These are phyloP conservation scores for Plasmodium vinckei DNA, from an alignment of 169 alveolate genomes.

Conservation along the genomic window DNA sequence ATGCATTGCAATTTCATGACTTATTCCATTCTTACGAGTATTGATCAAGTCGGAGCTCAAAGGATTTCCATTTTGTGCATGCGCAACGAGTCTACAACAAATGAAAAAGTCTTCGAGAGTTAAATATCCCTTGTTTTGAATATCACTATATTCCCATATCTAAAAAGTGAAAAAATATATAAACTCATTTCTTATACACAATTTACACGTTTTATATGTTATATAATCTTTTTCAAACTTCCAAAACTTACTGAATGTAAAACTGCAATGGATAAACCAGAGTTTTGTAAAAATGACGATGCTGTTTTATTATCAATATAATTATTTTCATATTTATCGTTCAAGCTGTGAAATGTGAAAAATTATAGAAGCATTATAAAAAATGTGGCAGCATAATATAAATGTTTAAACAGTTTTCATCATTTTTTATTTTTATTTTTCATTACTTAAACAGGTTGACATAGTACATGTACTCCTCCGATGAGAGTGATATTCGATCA, in stretches of 20 bases:
- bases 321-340: slow-evolving; percentile 52
- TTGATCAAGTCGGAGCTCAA: slow-evolving; percentile 22
- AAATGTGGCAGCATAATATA: neutral
- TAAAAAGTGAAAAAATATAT: neutral
- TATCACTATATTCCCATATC: slow-evolving; percentile 88
- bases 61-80: slow-evolving; percentile 89
- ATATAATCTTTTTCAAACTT: neutral
- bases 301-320: slow-evolving; percentile 71
- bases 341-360: slow-evolving; percentile 26
- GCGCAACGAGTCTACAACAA: slow-evolving; percentile 90
- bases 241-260: slow-evolving; percentile 29
- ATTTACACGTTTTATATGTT: neutral
- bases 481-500: slow-evolving; percentile 34
- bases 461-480: slow-evolving; percentile 55
- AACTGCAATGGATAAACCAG: slow-evolving; percentile 49
- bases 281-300: slow-evolving; percentile 57
- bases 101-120: slow-evolving; percentile 90
- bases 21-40: slow-evolving; percentile 22
- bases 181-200: neutral
- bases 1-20: too few species aligned
- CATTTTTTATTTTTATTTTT: neutral
- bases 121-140: slow-evolving; percentile 81
- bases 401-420: neutral
- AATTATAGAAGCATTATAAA: neutral
- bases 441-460: slow-evolving; percentile 49